Evolutionary conservation across 768 basidiomycete species (phyloP), one percentile per base, ranked within the genome.

Genomic region (Leccinum obscurum): DNA sequence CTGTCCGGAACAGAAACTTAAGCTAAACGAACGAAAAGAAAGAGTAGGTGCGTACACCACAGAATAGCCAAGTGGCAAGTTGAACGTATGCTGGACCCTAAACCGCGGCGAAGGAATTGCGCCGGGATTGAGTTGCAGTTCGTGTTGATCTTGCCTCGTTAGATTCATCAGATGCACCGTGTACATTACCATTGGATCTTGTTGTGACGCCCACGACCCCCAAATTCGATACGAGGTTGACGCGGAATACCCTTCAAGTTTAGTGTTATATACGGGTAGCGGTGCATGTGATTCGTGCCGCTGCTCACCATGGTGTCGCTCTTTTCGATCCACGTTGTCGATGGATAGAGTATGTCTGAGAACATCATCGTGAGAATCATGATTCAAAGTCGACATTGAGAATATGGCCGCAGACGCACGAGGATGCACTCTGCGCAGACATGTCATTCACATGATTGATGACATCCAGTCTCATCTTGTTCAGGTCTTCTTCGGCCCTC

Each of bases 111-210:
- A 63, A 20, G 73, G 72, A 14, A 67, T 64, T 3, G 55, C n/a
- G 4, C 22, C 62, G 2, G 66, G 60, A 41, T 73, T 62, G 2
- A 73, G 4, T 37, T 74, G 72, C 9, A 73, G 28, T 22, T 65
- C 61, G 3, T 73, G 71, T 41, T 63, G 60, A 62, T 73, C 73
- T 56, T 75, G 58, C 5, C 61, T 52, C 6, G 70, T 75, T 41
- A 75, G 26, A 41, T 70, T 62, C 70, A 73, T 71, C 8, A 64
- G 1, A 53, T 72, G 66, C 0, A 72, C 60, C 1, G 73, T 73
- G 32, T 66, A 66, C 2, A 63, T 44, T 0, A 26, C 52, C 58
- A 54, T 52, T 15, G 72, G 63, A 6, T 66, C 65, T 54, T 67
- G 59, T 44, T 55, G 57, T 9, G 64, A 60, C 14, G 55, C 26